These are phyloP conservation scores for Pseudogymnoascus sp. DNA, from an alignment of 2,329 filamentous ascomycete genomes.

Conservation along the genomic window DNA sequence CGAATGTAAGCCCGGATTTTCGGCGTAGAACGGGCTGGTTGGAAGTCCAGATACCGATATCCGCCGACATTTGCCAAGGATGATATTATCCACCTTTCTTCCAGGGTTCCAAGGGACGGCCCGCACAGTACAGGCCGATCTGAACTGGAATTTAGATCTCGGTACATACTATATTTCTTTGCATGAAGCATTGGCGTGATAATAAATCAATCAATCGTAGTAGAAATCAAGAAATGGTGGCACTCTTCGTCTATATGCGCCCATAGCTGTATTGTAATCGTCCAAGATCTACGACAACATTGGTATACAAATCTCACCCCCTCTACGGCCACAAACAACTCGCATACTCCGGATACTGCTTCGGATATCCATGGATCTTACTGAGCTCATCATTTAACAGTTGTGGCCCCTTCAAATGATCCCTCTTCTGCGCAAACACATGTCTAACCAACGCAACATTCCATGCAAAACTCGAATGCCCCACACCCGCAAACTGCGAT, in stretches of 20 bases:
- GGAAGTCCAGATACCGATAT: neutral
- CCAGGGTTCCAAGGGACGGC: neutral
- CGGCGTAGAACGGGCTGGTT: neutral
- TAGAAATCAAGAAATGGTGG: neutral
- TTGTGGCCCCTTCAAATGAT: constrained; percentile 18
- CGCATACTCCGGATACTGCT: constrained; percentile 18
- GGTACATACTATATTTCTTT: neutral
- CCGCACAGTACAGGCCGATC: neutral
- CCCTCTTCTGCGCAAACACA: constrained; percentile 9
- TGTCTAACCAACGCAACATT: constrained; percentile 21
- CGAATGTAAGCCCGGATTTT: neutral
- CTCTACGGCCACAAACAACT: constrained; percentile 21
- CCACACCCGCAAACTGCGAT: constrained; percentile 13
- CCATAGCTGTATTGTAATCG: neutral
- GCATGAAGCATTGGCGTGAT: neutral
- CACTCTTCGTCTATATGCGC: neutral
- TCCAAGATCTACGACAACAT: neutral
- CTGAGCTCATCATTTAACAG: constrained; percentile 22
- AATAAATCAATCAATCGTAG: neutral
- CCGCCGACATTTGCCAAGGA: neutral
- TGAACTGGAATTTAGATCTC: neutral
- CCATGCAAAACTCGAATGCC: constrained; percentile 14
- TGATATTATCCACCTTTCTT: neutral
- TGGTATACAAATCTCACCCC: neutral
- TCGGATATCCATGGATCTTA: constrained; percentile 18